Base-by-base conservation (phyloP, 345 rosid species). In the Gossypium arboreum region DNA sequence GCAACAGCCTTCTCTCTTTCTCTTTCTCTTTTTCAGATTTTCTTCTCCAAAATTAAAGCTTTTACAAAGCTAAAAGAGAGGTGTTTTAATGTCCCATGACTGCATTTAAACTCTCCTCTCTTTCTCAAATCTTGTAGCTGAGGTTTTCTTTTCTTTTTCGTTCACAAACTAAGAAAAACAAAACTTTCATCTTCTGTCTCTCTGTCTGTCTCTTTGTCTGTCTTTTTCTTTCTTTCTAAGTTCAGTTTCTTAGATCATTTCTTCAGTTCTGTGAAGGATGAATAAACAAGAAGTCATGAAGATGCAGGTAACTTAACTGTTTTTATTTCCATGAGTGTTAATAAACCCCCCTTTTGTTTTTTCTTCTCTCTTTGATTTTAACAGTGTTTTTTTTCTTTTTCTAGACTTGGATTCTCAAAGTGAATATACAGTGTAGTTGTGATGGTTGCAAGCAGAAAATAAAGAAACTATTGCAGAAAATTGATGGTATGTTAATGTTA, bases 361-460 rank as follows among this genome's bases (percentile, higher is more conserved):
- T 4, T 34, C 5, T 34, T 0, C 4, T 44, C 52, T 44, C 13
- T 56, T 27, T 22, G 20, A 2, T 12, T 43, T 72, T 41, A 52
- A n/a, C 62, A 20, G 1, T 68, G 25, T 77, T 74, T 52, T n/a
- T n/a, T 51, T 29, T 63, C 80, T 58, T 75, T 66, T 5, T 75
- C 81, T 96, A 94, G 97, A 81, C 91, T 24, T 89, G 90, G 85
- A 90, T 88, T 77, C 87, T 95, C 61, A 91, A 86, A 82, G 97
- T 95, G 71, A 90, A 90, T 72, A 91, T 94, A 22, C 92, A 91
- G 66, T 75, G 78, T 54, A 39, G 43, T 84, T 95, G 98, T 73
- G 98, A 93, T 85, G 99, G 99, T 10, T 95, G 99, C 73, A 87
- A 87, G 81, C 85, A 84, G 80, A 95, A 91, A 85, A 90, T 95